Evolutionary conservation across 805 yeast genomes (phyloP), one percentile per base, ranked within the genome.

Genomic region (Tetrapisispora phaffii): DNA sequence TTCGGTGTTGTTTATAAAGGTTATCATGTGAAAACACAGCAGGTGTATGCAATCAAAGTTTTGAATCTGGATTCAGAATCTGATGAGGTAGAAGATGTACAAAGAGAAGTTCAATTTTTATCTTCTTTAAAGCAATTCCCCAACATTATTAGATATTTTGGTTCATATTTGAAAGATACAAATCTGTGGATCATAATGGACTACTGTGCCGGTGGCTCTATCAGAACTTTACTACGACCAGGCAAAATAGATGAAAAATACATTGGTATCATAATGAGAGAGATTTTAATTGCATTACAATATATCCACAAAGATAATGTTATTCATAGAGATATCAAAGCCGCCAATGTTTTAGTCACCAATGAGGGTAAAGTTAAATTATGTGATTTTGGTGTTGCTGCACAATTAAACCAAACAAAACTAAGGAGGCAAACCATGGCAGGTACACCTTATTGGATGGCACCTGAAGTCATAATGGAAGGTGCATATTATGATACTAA

Each of bases 361-460:
- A 85, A 85, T 53, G 94, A 85, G 40, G 99, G 98, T 6, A 76
- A 75, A 43, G 95, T 94, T 4, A 86, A 85, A 58, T 73, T 93
- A 38, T 90, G 97, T 72, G 99, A 93, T 64, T 93, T 93, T 66
- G 99, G 99, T 28, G 98, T 94, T 20, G 98, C 99, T 0, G 97
- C 97, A 1, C 90, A 87, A 60, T 69, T 89, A 37, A 78, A 94
- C 2, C 74, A 89, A 32, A 75, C 81, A 33, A 77, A 80, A 17
- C 62, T 81, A 39, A 86, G 88, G 60, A 73, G 98, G 55, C 85
- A 90, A 31, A 93, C 98, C 0, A 88, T 94, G 78, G 97, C 96
- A 0, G 95, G 95, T 7, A 85, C 95, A 0, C 94, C 94, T 0
- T 93, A 88, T 60, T 93, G 98, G 98, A 93, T 93, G 98, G 97